Conservation (phyloP, 2,329 filamentous ascomycete species). For the Scytalidium sp. region DNA sequence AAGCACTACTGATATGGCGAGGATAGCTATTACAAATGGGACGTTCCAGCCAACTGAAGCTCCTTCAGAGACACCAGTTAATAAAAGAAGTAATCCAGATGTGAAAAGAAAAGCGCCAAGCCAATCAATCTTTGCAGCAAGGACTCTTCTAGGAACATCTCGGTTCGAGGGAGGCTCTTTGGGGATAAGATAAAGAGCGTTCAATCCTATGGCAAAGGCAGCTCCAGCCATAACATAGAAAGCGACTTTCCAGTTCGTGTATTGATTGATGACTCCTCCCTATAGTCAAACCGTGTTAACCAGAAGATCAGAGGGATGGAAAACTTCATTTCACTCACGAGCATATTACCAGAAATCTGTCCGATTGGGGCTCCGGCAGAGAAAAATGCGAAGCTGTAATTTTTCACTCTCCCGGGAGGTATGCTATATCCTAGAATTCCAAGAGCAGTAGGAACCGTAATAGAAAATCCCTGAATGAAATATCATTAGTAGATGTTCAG, state of each 20-base stretch:
- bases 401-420: constrained; percentile 64
- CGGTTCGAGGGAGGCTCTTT: constrained; percentile 31
- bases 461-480: constrained; percentile 40
- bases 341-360: constrained; percentile 57
- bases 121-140: constrained; percentile 56
- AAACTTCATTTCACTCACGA: constrained; percentile 14
- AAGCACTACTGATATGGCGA: constrained; percentile 54
- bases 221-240: constrained; percentile 64
- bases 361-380: constrained; percentile 64
- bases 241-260: constrained; percentile 63
- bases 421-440: constrained; percentile 69
- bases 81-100: constrained; percentile 55
- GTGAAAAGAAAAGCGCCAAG: constrained; percentile 63
- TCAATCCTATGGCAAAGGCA: constrained; percentile 51
- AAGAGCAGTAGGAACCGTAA: constrained; percentile 68
- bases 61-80: constrained; percentile 67
- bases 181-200: constrained; percentile 59
- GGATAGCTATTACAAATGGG: constrained; percentile 56
- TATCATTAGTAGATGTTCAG: neutral
- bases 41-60: constrained; percentile 66
- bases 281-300: constrained; percentile 34
- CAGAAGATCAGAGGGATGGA: neutral
- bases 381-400: constrained; percentile 66
- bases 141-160: constrained; percentile 14
- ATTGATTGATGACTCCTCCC: constrained; percentile 60